Evolutionary conservation across 345 rosid genomes (phyloP).

Genomic region (Rhodomyrtus tomentosa): DNA sequence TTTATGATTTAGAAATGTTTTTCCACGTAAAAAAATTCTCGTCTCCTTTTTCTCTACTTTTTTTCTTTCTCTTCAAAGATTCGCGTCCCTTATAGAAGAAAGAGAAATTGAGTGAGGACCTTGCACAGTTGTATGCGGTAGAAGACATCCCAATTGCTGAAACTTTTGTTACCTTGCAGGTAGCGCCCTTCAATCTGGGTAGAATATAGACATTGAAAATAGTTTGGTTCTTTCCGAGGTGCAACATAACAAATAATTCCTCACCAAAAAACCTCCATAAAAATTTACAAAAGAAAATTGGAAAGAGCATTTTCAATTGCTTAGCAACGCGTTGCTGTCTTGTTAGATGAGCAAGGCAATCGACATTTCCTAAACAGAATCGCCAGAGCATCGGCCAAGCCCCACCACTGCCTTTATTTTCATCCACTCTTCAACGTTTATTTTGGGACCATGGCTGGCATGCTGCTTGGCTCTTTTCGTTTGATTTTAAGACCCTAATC

Average conservation of each 20-base stretch:
- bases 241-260: background rate
- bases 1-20: too few relatives aligned
- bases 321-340: background rate
- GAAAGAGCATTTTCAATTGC: too few relatives aligned
- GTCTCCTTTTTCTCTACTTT: too few relatives aligned
- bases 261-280: background rate
- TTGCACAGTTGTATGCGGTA: conserved; percentile 2
- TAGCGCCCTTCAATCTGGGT: conserved; percentile 12
- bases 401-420: background rate
- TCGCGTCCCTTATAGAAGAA: too few relatives aligned
- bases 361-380: background rate
- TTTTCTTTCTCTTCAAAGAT: too few relatives aligned
- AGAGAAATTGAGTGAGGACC: background rate
- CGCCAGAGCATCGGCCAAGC: background rate
- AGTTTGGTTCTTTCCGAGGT: background rate
- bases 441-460: background rate
- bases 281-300: background rate
- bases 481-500: background rate
- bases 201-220: background rate
- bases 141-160: conserved; percentile 17
- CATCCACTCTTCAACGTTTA: background rate
- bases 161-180: conserved; percentile 7
- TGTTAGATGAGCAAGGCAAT: background rate
- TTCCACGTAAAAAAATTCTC: too few relatives aligned
- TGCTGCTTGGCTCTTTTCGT: background rate